These are phyloP conservation scores for Diaporthe velutina DNA, from an alignment of 2,329 filamentous ascomycete species.

Conservation along the genomic window DNA sequence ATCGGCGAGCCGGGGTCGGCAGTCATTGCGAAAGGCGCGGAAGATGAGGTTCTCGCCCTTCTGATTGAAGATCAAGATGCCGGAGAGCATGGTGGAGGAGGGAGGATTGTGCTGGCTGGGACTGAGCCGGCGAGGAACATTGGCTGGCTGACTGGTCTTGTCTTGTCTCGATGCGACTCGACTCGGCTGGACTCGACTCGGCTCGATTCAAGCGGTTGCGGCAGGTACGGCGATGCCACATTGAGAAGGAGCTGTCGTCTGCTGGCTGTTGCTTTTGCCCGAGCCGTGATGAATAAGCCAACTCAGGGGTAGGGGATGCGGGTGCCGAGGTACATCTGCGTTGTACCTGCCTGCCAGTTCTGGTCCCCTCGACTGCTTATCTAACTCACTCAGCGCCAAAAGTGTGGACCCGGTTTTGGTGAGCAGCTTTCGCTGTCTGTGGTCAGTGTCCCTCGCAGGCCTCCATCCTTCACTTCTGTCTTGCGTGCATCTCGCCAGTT, in stretches of 20 bases:
- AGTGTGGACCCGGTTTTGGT: neutral
- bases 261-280: neutral
- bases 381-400: neutral
- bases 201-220: neutral
- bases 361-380: neutral
- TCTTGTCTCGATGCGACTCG: neutral
- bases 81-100: constrained; percentile 81
- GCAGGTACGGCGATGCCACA: constrained; percentile 2
- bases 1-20: constrained; percentile 95
- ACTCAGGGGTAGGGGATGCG: constrained; percentile 22
- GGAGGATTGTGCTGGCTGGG: neutral
- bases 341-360: neutral
- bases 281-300: constrained; percentile 16
- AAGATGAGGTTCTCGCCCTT: constrained; percentile 99
- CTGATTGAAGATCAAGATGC: constrained; percentile 98
- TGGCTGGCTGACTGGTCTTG: constrained; percentile 1
- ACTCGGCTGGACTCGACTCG: constrained; percentile 2
- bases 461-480: neutral
- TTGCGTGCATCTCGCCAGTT: neutral
- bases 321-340: neutral
- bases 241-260: neutral
- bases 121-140: constrained; percentile 3
- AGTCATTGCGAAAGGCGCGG: constrained; percentile 98
- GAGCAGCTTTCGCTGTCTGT: neutral
- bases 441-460: neutral